Conservation (phyloP, 1,139 yeast genomes). For the Yamadazyma triangularis region DNA sequence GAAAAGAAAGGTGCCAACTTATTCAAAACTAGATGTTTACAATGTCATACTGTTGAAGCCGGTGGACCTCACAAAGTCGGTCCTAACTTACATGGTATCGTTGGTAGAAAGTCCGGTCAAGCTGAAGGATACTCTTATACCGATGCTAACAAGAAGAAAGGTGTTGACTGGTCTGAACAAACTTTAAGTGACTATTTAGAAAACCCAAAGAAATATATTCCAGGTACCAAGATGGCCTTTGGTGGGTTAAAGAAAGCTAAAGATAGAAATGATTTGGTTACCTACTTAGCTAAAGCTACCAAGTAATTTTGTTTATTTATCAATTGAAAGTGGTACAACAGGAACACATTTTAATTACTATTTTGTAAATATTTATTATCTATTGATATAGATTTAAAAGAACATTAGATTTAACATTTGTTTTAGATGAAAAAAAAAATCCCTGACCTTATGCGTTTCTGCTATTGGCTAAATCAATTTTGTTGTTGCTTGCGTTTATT, state of each 20-base stretch:
- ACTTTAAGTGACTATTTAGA: slow-evolving; percentile 92
- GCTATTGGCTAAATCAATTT: no score
- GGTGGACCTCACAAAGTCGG: slow-evolving; percentile 99
- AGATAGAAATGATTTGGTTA: slow-evolving; percentile 95
- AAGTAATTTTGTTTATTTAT: no score
- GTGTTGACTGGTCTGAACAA: slow-evolving; percentile 82
- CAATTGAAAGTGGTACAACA: no score
- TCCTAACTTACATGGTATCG: slow-evolving; percentile 94
- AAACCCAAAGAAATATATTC: slow-evolving; percentile 99
- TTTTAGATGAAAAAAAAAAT: no score
- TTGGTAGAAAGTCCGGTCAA: slow-evolving; percentile 88
- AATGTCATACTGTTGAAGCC: slow-evolving; percentile 94
- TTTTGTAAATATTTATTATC: no score
- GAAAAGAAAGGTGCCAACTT: slow-evolving; percentile 98
- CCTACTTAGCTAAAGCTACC: slow-evolving; percentile 82
- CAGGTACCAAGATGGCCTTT: slow-evolving; percentile 99
- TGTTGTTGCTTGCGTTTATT: no score
- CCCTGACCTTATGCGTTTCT: no score
- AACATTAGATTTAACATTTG: no score
- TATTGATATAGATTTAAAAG: no score
- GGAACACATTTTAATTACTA: no score
- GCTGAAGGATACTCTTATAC: slow-evolving; percentile 95
- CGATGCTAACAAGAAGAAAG: slow-evolving; percentile 97
- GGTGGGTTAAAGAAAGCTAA: slow-evolving; percentile 99
- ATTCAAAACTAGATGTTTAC: slow-evolving; percentile 98